phyloP scores from a whole-genome alignment of 176 grass and related monocot species.

The Avena eriantha region DNA sequence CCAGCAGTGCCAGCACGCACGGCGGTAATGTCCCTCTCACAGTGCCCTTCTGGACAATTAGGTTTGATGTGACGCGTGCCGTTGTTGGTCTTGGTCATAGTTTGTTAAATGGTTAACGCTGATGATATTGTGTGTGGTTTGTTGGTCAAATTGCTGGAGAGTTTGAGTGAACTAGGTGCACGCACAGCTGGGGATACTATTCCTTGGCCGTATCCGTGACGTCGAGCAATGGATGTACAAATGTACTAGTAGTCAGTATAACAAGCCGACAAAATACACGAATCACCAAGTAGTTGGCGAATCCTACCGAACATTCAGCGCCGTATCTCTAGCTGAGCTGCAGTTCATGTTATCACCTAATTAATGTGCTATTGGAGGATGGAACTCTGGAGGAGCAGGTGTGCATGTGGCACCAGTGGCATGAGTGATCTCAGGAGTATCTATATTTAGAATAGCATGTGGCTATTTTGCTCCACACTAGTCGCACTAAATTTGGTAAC shows the following conservation, averaged over 20 bases:
- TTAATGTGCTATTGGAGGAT: conserved; percentile 33
- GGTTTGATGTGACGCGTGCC: not conserved
- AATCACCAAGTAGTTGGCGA: not conserved
- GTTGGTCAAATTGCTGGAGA: conserved; percentile 5
- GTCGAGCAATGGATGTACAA: conserved; percentile 34
- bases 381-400: not conserved
- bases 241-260: conserved; percentile 1
- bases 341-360: not conserved
- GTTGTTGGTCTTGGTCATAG: not conserved
- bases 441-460: conserved; percentile 45
- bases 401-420: not conserved
- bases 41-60: not conserved
- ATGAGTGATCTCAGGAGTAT: not conserved
- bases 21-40: conserved; percentile 45
- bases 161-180: not conserved
- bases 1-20: conserved; percentile 62
- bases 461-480: not conserved
- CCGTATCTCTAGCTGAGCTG: conserved; percentile 29
- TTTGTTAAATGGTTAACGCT: conserved; percentile 2
- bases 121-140: not conserved
- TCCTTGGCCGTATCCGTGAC: not conserved
- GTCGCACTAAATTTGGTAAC: not conserved
- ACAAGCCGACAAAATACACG: not conserved
- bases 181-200: not conserved
- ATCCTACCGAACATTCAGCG: not conserved